Percentiles rank a stretch among this genome's conserved stretches.
These are phyloP conservation scores for Hibiscus tridactylites DNA, from an alignment of 345 rosid genomes.

Conservation along the genomic window DNA sequence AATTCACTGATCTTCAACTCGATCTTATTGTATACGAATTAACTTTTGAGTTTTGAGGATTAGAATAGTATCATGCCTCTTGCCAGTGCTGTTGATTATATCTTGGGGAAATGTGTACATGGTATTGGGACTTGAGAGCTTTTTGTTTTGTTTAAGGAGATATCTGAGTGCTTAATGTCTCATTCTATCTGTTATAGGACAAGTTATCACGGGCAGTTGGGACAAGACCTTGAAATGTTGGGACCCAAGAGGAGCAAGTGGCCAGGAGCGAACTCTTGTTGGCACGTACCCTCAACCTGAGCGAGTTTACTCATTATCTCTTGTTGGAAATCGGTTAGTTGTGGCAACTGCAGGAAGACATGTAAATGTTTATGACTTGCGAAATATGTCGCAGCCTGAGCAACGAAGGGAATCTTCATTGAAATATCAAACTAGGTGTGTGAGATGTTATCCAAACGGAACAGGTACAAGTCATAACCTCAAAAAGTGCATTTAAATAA, in stretches of 20 bases:
- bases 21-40: neutral
- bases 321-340: slow-evolving; percentile 82
- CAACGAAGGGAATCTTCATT: slow-evolving; percentile 90
- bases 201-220: slow-evolving; percentile 96
- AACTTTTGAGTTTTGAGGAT: neutral
- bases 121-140: no score
- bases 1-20: neutral
- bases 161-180: neutral
- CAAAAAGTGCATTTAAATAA: neutral
- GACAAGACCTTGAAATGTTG: slow-evolving; percentile 88
- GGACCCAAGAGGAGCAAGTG: slow-evolving; percentile 98
- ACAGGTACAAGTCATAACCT: slow-evolving; percentile 39
- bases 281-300: slow-evolving; percentile 88
- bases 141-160: neutral
- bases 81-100: neutral
- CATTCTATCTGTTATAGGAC: slow-evolving; percentile 39
- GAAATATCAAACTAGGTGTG: slow-evolving; percentile 93
- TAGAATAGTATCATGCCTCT: neutral
- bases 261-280: slow-evolving; percentile 69
- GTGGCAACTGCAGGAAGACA: slow-evolving; percentile 97
- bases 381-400: slow-evolving; percentile 97
- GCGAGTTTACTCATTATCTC: slow-evolving; percentile 89
- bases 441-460: slow-evolving; percentile 91
- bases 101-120: neutral
- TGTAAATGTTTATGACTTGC: slow-evolving; percentile 82